These are phyloP conservation scores for Cotoneaster glaucophyllus DNA, from an alignment of 306 rosid genomes.

Conservation along the genomic window DNA sequence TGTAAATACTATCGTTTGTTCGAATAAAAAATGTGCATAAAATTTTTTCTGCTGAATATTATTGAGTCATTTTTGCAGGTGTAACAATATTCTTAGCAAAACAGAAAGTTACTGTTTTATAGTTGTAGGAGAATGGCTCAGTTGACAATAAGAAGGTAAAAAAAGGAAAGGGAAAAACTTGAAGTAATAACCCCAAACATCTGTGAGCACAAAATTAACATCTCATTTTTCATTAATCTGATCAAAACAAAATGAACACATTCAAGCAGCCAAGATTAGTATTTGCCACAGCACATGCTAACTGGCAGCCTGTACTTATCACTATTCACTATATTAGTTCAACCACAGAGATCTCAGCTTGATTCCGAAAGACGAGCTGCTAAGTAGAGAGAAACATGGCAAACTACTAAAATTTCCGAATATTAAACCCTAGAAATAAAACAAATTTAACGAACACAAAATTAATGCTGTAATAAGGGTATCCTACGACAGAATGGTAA, in stretches of 20 bases:
- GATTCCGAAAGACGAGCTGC: background rate
- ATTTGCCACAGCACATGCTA: background rate
- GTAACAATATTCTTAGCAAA: too few relatives aligned
- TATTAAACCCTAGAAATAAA: slow-evolving; percentile 1
- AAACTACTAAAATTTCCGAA: slow-evolving; percentile 1
- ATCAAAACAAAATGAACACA: background rate
- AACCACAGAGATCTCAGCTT: background rate
- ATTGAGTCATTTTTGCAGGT: too few relatives aligned
- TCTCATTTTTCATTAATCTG: background rate
- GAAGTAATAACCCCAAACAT: background rate
- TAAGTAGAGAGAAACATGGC: background rate
- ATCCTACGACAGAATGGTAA: background rate
- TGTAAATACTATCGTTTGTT: too few relatives aligned
- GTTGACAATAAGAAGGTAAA: background rate
- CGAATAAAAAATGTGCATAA: too few relatives aligned
- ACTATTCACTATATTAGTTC: background rate
- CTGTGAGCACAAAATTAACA: background rate
- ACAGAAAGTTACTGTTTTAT: too few relatives aligned
- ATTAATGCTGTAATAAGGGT: background rate
- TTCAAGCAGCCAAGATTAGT: background rate
- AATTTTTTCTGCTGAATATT: too few relatives aligned
- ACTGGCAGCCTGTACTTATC: background rate
- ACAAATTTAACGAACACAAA: background rate
- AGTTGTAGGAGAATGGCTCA: background rate
- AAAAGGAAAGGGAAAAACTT: background rate